These are phyloP conservation scores for Rosa hybrid DNA, from an alignment of 331 rosid genomes.

Conservation along the genomic window DNA sequence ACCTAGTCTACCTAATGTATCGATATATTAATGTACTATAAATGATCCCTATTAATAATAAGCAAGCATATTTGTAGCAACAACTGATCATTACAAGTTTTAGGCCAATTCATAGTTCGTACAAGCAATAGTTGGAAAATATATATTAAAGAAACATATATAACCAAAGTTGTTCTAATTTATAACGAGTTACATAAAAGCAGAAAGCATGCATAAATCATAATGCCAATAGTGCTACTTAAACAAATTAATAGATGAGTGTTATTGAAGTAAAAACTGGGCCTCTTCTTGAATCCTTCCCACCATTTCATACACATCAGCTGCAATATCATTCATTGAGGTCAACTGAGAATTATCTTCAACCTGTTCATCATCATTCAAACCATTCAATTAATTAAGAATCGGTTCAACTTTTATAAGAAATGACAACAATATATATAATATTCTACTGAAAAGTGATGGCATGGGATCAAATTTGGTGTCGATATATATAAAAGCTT, in stretches of 20 bases:
- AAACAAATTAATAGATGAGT: neutral
- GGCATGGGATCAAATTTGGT: neutral
- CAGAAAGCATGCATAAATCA: neutral
- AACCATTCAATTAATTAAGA: neutral
- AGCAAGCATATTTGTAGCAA: too few species aligned
- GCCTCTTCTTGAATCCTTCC: constrained; percentile 40
- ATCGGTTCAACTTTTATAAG: neutral
- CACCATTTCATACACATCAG: constrained; percentile 46
- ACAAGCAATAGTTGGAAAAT: neutral
- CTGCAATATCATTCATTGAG: constrained; percentile 46
- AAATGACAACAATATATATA: neutral
- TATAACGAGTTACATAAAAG: neutral
- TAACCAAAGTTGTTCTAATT: neutral
- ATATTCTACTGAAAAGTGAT: neutral
- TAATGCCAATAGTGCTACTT: neutral
- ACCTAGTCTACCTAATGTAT: too few species aligned
- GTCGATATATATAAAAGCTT: neutral
- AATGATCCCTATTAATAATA: too few species aligned
- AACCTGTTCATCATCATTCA: constrained; percentile 31
- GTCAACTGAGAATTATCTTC: constrained; percentile 36
- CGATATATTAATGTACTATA: too few species aligned
- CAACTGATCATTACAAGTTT: too few species aligned
- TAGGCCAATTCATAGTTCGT: neutral
- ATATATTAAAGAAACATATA: neutral
- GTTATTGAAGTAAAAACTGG: constrained; percentile 3